Evolutionary conservation across 1,139 yeast genomes (phyloP).

Genomic region (Sugiyamaella grinbergsii): DNA sequence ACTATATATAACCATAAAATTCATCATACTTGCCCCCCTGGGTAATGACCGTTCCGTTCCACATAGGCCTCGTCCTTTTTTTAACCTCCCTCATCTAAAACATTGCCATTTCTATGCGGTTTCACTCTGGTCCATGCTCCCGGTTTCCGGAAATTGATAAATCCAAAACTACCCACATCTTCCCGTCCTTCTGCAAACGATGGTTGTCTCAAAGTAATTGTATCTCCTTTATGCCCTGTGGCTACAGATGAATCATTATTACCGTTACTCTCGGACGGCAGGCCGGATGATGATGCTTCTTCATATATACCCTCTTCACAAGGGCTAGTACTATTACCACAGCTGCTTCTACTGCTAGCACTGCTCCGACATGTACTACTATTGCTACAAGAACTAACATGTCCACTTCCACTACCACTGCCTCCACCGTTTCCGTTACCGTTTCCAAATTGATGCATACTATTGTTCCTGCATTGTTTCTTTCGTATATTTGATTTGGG

Average conservation of each 20-base stretch:
- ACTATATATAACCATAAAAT: not conserved
- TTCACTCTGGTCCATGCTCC: conserved; percentile 32
- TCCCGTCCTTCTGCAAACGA: conserved; percentile 30
- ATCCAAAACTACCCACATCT: conserved; percentile 28
- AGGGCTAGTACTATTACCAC: conserved; percentile 13
- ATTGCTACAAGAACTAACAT: conserved; percentile 6
- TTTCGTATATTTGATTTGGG: conserved; percentile 1
- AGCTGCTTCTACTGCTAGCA: conserved; percentile 13
- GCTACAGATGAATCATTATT: not conserved
- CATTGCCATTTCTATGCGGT: conserved; percentile 17
- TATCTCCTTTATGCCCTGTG: conserved; percentile 26
- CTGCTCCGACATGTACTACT: conserved; percentile 15
- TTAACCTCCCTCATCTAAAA: conserved; percentile 6
- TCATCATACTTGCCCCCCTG: not conserved
- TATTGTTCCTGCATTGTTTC: conserved; percentile 1
- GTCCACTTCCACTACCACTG: conserved; percentile 8
- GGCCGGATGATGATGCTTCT: not conserved
- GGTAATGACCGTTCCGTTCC: too few relatives aligned
- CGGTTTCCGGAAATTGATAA: conserved; percentile 30
- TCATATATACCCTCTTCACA: conserved; percentile 3
- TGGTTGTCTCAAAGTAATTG: conserved; percentile 28
- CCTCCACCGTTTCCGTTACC: not conserved
- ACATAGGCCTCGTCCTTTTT: not conserved
- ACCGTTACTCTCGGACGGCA: not conserved
- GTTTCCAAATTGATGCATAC: not conserved